Percentiles rank a stretch among this genome's conserved stretches.
phyloP scores from a whole-genome alignment of 1,284 basidiomycete species.

The Inonotus hispidus region DNA sequence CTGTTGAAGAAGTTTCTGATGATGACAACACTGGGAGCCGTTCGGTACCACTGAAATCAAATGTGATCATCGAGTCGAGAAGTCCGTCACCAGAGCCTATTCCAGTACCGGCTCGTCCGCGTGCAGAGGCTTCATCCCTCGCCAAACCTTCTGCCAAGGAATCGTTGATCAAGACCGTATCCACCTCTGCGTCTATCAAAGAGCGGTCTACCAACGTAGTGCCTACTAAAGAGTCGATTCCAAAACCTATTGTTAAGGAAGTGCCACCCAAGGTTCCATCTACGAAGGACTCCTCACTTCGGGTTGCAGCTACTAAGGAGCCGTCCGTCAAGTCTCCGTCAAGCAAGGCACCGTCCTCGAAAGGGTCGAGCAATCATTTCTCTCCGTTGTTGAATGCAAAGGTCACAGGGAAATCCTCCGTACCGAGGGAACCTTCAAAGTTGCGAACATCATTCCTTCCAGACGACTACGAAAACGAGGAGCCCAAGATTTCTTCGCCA shows the following conservation, averaged over 20 bases:
- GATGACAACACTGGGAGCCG: conserved; percentile 23
- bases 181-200: not conserved
- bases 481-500: conserved; percentile 9
- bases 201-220: not conserved
- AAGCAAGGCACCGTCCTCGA: not conserved
- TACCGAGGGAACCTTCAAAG: conserved; percentile 68
- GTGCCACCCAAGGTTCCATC: not conserved
- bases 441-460: conserved; percentile 58
- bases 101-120: not conserved
- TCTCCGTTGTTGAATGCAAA: conserved; percentile 22
- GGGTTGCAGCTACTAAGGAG: too few species aligned
- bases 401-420: conserved; percentile 35
- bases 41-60: conserved; percentile 25
- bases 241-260: not conserved
- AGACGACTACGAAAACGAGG: conserved; percentile 34
- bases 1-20: conserved; percentile 32
- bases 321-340: not conserved
- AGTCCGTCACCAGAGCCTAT: conserved; percentile 21
- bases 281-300: too few species aligned
- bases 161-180: not conserved
- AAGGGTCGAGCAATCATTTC: conserved; percentile 3
- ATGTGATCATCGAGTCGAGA: conserved; percentile 37
- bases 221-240: not conserved
- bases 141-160: not conserved
- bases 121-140: conserved; percentile 18